Base-by-base conservation (phyloP, 768 basidiomycete species). In the Exidia glandulosa region DNA sequence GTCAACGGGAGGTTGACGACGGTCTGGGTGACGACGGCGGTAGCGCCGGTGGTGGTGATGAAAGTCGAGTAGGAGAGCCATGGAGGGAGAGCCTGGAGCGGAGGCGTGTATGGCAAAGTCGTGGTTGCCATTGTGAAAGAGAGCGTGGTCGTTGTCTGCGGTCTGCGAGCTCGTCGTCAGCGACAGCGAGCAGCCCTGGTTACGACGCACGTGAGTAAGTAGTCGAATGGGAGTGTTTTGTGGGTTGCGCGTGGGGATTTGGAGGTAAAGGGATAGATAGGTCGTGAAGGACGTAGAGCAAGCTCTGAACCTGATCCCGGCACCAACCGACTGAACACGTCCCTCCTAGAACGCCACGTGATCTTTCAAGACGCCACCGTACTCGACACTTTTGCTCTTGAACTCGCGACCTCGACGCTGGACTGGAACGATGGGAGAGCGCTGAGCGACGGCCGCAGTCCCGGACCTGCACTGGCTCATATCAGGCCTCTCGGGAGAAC, bases 1-100 rank as follows among this genome's bases (percentile, higher is more conserved):
- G 89, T 90, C 64, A 90, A 73, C 41, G 90, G 87, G 56, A 90
- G 68, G 64, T 78, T 81, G 30, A 88, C 65, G 10, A 86, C 73
- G 32, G 73, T 76, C 29, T 82, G 83, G n/a, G 63, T 61, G 23
- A 63, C 61, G 27, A 62, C 59, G 31, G 32, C 60, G 5, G 59
- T 52, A 5, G 75, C 72, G 25, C 50, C 50, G 32, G 81, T 72
- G 19, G 81, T 75, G 32, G 78, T 75, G n/a, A 75, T 64, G 27
- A 29, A 54, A 10, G 50, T 54, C 34, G 75, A 74, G 32, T 79
- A 74, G 2, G 86, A 81, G 63, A 90, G 74, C 89, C 89, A 91
- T 32, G 88, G 75, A 50, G 89, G 89, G 57, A 82, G 77, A 61
- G 76, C 72, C 70, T 90, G 89, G 2, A 54, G 9, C 30, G 50